Evolutionary conservation across 208 protist species (phyloP), one percentile per base, ranked within the genome.

Genomic region (Crithidia thermophila): DNA sequence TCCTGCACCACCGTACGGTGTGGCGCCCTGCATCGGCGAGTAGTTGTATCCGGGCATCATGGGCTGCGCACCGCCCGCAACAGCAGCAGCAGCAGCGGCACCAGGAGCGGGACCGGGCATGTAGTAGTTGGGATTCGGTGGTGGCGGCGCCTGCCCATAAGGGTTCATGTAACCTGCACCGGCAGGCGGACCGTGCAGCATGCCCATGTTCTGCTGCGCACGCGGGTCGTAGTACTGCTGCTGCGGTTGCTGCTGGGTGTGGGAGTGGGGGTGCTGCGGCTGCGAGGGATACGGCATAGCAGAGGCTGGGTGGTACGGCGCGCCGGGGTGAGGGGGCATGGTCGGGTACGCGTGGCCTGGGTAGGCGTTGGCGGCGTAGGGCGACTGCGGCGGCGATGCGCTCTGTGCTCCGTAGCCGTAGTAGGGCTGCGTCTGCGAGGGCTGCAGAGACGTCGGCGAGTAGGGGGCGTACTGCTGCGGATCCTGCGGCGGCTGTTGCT

Each of bases 31-130:
- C 43, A 64, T 64, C 31, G 25, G 20, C 1, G 58, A 16, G 34
- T 53, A 53, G 28, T 43, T 30, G 33, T 64, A 64, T 16, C 43
- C 33, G 21, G 3, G 58, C 58, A 64, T 40, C 42, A 64, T 64
- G 2, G 43, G 3, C 2, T 42, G 43, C 9, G 18, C 40, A 6
- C 57, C 42, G 18, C 4, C 31, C 7, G 34, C 8, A 30, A n/a
- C 50, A 2, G 10, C 34, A 21, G 20, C 52, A 27, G 18, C 31
- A 9, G 34, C 8, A 30, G 31, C 50, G 6, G 10, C 34, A 21
- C 34, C 52, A 27, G 45, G 20, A 50, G n/a, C 45, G 4, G 21
- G 20, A 3, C 20, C n/a, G 21, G 23, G 8, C 43, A 64, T 64
- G 31, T 64, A 64, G 45, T 64, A 64, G 58, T 31, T 53, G 31